These are phyloP conservation scores for Colletotrichum coccodes DNA, from an alignment of 2,329 filamentous ascomycete species.

Conservation along the genomic window DNA sequence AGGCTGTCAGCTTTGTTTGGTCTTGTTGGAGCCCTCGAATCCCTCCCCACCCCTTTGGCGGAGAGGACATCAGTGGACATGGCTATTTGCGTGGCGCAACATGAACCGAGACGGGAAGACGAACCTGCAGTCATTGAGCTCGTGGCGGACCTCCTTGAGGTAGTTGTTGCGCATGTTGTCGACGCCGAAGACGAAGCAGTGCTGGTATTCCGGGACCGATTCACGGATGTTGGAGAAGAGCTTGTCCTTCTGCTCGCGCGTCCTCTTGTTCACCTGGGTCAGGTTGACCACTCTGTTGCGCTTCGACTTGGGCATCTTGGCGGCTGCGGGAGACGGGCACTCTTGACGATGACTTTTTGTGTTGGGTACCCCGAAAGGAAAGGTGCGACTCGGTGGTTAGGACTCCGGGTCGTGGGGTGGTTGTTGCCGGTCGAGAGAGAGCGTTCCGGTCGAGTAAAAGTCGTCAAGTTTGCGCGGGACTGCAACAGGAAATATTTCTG, in stretches of 20 bases:
- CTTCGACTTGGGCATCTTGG: conserved; percentile 94
- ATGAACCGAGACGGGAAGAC: conserved; percentile 38
- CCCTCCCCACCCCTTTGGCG: no score
- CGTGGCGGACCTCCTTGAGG: conserved; percentile 87
- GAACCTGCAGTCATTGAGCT: conserved; percentile 86
- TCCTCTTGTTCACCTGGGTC: conserved; percentile 92
- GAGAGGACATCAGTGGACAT: no score
- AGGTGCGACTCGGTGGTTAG: background rate
- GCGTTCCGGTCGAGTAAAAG: background rate
- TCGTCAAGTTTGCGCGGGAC: conserved; percentile 8
- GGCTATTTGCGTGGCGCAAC: background rate
- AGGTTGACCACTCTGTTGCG: conserved; percentile 89
- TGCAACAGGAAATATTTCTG: conserved; percentile 30
- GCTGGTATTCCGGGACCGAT: conserved; percentile 84
- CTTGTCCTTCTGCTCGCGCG: conserved; percentile 88
- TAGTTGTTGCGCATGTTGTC: conserved; percentile 99
- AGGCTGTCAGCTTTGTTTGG: background rate
- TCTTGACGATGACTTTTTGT: background rate
- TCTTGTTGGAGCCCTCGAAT: no score
- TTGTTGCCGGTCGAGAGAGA: no score
- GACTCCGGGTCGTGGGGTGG: background rate
- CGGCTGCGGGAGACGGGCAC: conserved; percentile 31
- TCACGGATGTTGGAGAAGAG: conserved; percentile 91
- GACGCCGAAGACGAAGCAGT: conserved; percentile 93
- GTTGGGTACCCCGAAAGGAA: background rate